Conservation (phyloP, 768 basidiomycete genomes). For the Lentinula sp. region DNA sequence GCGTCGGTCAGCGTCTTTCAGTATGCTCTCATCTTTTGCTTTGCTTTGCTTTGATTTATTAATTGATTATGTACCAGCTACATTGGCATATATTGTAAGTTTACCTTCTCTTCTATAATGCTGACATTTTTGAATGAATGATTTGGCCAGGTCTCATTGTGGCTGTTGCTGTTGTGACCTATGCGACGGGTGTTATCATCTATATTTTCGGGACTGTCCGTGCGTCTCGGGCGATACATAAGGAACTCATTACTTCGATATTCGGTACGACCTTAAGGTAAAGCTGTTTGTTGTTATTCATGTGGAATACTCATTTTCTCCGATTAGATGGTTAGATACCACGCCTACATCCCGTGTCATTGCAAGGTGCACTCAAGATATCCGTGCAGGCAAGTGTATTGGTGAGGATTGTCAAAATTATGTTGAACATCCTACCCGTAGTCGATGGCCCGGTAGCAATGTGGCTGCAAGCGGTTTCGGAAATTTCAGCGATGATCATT, state of each 20-base stretch:
- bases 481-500: constrained; percentile 11
- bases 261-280: constrained; percentile 40
- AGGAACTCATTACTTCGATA: constrained; percentile 28
- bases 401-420: background rate
- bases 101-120: background rate
- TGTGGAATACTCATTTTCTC: background rate
- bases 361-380: constrained; percentile 42
- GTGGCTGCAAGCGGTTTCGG: constrained; percentile 8
- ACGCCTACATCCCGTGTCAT: constrained; percentile 47
- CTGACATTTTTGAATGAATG: background rate
- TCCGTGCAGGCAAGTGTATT: constrained; percentile 22
- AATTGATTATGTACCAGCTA: constrained; percentile 22
- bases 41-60: background rate
- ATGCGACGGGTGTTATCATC: constrained; percentile 17
- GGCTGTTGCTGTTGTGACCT: constrained; percentile 18
- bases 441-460: constrained; percentile 13
- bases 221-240: constrained; percentile 35
- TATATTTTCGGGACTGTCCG: constrained; percentile 31
- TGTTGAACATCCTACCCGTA: background rate
- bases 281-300: background rate
- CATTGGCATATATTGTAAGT: constrained; percentile 25
- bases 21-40: constrained; percentile 4
- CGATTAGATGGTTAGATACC: constrained; percentile 40
- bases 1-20: constrained; percentile 11
- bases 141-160: constrained; percentile 12